phyloP scores from a whole-genome alignment of 345 rosid genomes.

The Gossypium anomalum region DNA sequence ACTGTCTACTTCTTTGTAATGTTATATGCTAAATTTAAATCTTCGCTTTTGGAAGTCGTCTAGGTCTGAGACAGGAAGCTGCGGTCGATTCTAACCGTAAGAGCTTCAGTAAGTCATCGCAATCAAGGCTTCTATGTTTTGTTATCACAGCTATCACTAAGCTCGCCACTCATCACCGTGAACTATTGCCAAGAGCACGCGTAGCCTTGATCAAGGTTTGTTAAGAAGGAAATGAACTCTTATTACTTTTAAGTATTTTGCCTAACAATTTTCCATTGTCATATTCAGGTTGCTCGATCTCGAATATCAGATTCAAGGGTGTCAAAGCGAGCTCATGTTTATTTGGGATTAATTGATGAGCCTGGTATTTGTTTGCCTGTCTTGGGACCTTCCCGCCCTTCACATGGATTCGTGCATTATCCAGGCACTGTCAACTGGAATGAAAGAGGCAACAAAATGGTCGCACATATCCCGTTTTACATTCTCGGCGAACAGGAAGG shows the following conservation, averaged over 20 bases:
- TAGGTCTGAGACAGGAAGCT: constrained; percentile 71
- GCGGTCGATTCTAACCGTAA: constrained; percentile 29
- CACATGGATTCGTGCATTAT: constrained; percentile 37
- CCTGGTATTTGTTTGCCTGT: constrained; percentile 75
- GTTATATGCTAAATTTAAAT: constrained; percentile 6
- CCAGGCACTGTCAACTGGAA: constrained; percentile 88
- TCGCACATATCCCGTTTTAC: constrained; percentile 75
- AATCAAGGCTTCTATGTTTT: constrained; percentile 89
- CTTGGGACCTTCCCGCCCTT: constrained; percentile 63
- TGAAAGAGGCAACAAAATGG: constrained; percentile 62
- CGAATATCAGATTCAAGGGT: constrained; percentile 57
- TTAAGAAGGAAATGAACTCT: background rate
- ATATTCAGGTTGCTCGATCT: constrained; percentile 14
- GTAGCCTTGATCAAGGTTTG: constrained; percentile 88
- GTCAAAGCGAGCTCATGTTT: constrained; percentile 80
- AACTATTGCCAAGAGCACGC: constrained; percentile 84
- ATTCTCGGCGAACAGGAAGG: constrained; percentile 83
- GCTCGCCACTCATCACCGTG: constrained; percentile 83
- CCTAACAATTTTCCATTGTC: background rate
- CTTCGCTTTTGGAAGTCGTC: constrained; percentile 47
- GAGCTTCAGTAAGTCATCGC: constrained; percentile 25
- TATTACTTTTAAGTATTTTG: background rate
- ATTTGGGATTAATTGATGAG: constrained; percentile 76
- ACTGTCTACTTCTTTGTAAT: background rate
- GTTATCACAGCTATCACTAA: constrained; percentile 91